phyloP scores from a whole-genome alignment of 2,329 filamentous ascomycete genomes.

The Penicillium sp. region DNA sequence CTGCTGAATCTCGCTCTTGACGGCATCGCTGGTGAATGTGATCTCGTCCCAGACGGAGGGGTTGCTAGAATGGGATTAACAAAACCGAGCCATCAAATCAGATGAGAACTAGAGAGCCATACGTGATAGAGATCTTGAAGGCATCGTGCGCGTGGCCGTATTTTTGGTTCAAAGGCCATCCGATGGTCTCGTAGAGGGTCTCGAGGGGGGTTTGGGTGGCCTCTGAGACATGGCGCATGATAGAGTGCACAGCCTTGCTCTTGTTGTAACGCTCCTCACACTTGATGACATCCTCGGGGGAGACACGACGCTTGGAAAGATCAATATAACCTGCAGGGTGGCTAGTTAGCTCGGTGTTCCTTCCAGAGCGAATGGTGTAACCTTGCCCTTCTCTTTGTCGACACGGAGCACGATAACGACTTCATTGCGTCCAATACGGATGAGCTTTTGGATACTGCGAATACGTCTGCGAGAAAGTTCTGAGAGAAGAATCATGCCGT shows the following conservation, averaged over 20 bases:
- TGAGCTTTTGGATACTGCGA: conserved; percentile 97
- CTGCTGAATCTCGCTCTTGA: conserved; percentile 84
- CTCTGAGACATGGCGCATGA: conserved; percentile 98
- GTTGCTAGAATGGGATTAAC: conserved; percentile 60
- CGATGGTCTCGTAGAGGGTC: conserved; percentile 88
- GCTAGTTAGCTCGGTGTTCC: conserved; percentile 20
- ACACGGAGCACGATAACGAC: conserved; percentile 98
- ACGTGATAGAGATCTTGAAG: conserved; percentile 99
- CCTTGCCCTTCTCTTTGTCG: conserved; percentile 93
- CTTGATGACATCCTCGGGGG: conserved; percentile 95
- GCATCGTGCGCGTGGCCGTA: conserved; percentile 96
- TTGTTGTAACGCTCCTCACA: conserved; percentile 99
- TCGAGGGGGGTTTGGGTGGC: conserved; percentile 96
- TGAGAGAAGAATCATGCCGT: conserved; percentile 98
- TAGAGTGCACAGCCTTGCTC: conserved; percentile 98
- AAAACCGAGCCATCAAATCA: not conserved
- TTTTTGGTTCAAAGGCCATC: conserved; percentile 96
- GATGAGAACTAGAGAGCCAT: conserved; percentile 35
- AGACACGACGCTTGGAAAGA: conserved; percentile 96
- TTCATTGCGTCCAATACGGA: conserved; percentile 95
- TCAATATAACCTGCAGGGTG: conserved; percentile 78
- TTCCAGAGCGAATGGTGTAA: conserved; percentile 2
- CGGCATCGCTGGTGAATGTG: conserved; percentile 79
- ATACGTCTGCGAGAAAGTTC: conserved; percentile 98
- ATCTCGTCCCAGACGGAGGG: conserved; percentile 95